Conservation (phyloP, 129 eudicot species). For the Gnaphalium uliginosum region DNA sequence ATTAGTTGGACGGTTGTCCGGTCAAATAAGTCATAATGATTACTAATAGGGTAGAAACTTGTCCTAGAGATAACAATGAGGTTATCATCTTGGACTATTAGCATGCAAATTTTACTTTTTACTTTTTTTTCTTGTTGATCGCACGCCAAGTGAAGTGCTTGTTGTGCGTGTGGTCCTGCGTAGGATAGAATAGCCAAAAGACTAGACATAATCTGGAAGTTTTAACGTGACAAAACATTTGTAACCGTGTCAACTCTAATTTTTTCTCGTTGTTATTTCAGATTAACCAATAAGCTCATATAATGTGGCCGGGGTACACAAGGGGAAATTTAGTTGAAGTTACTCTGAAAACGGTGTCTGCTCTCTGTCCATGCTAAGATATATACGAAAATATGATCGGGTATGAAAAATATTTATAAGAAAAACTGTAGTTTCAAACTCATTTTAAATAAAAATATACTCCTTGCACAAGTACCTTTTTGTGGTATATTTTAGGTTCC, state of each 20-base stretch:
- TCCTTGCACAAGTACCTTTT: too few relatives aligned
- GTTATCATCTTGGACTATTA: slow-evolving; percentile 21
- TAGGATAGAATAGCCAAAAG: slow-evolving; percentile 20
- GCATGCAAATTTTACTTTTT: slow-evolving; percentile 21
- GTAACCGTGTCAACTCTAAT: neutral
- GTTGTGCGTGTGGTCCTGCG: slow-evolving; percentile 9
- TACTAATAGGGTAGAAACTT: slow-evolving; percentile 9
- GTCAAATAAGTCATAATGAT: slow-evolving; percentile 35
- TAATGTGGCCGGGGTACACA: too few relatives aligned
- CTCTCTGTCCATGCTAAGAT: neutral
- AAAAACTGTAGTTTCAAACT: too few relatives aligned
- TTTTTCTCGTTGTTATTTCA: too few relatives aligned
- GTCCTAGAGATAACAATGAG: slow-evolving; percentile 8
- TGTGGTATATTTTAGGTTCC: too few relatives aligned
- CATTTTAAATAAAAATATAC: too few relatives aligned
- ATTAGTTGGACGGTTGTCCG: slow-evolving; percentile 37
- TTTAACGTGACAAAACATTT: neutral
- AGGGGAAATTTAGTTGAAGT: too few relatives aligned
- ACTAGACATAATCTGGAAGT: slow-evolving; percentile 16
- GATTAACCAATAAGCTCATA: too few relatives aligned
- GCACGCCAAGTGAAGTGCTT: slow-evolving; percentile 16
- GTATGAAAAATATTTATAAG: neutral
- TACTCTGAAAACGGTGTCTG: neutral
- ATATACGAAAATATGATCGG: neutral
- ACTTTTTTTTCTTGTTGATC: slow-evolving; percentile 12